These are phyloP conservation scores for Hypericum perforatum DNA, from an alignment of 345 rosid genomes.

Conservation along the genomic window DNA sequence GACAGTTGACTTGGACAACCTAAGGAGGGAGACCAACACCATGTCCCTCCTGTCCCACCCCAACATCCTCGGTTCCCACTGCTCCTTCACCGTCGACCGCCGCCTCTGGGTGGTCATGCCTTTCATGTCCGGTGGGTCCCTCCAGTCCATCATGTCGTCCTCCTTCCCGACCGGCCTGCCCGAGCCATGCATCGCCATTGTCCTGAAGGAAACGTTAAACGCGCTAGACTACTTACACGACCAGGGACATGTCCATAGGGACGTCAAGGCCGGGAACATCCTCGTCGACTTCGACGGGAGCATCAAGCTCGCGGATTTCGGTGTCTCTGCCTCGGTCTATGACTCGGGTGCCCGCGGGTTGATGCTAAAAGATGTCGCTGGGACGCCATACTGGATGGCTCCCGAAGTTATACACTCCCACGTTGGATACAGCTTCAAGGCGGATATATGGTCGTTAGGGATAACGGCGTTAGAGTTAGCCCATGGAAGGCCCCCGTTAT, in stretches of 20 bases:
- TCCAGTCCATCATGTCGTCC: constrained; percentile 64
- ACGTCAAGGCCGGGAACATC: constrained; percentile 75
- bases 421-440: constrained; percentile 73
- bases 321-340: constrained; percentile 71
- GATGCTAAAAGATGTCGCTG: constrained; percentile 60
- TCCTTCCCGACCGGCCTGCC: constrained; percentile 57
- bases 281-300: constrained; percentile 53
- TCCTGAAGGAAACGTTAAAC: constrained; percentile 56
- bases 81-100: constrained; percentile 67
- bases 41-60: constrained; percentile 77
- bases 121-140: constrained; percentile 81
- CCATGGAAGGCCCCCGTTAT: constrained; percentile 72
- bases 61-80: constrained; percentile 65
- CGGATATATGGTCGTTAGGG: constrained; percentile 95
- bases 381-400: constrained; percentile 97
- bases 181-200: constrained; percentile 61
- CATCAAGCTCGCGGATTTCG: constrained; percentile 80
- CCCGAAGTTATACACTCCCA: constrained; percentile 95
- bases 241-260: constrained; percentile 74
- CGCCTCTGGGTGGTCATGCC: constrained; percentile 96
- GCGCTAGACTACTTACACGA: constrained; percentile 67
- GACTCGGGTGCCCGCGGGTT: constrained; percentile 31
- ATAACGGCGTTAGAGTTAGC: constrained; percentile 83
- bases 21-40: constrained; percentile 69
- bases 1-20: constrained; percentile 42